These are phyloP conservation scores for Apiospora sp. DNA, from an alignment of 2,329 filamentous ascomycete genomes.

Conservation along the genomic window DNA sequence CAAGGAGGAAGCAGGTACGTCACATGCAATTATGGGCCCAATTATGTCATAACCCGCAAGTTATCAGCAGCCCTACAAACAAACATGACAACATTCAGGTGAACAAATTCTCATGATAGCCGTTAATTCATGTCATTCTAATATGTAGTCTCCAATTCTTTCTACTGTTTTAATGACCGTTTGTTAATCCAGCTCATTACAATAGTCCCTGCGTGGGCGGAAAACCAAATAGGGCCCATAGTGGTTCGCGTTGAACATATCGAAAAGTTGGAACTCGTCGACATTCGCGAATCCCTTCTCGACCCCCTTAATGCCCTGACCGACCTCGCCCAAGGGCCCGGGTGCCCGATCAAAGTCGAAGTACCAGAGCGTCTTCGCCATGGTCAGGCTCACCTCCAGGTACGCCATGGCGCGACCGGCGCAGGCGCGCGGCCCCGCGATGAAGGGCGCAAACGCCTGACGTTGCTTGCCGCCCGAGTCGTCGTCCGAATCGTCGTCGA, in stretches of 20 bases:
- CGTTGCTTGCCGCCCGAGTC: no score
- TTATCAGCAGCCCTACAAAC: background rate
- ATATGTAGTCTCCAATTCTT: background rate
- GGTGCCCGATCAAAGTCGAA: background rate
- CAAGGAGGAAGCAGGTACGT: background rate
- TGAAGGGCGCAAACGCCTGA: background rate
- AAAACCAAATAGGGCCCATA: conserved; percentile 1
- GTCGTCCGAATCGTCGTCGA: conserved; percentile 27
- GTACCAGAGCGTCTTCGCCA: conserved; percentile 12
- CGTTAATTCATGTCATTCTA: background rate
- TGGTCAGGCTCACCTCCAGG: background rate
- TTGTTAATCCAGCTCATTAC: background rate
- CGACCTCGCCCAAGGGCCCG: background rate
- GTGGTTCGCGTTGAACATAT: conserved; percentile 10
- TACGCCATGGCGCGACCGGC: background rate
- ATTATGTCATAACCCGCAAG: conserved; percentile 14
- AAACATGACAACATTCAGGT: background rate
- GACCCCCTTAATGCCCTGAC: background rate
- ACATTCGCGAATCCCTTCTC: background rate
- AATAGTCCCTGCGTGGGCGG: background rate
- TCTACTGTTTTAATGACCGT: background rate
- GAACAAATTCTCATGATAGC: no score
- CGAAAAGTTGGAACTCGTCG: background rate
- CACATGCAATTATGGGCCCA: conserved; percentile 20
- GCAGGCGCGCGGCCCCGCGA: background rate